These are phyloP conservation scores for Globisporangium nagaii DNA, from an alignment of 352 stramenopile genomes.

Conservation along the genomic window DNA sequence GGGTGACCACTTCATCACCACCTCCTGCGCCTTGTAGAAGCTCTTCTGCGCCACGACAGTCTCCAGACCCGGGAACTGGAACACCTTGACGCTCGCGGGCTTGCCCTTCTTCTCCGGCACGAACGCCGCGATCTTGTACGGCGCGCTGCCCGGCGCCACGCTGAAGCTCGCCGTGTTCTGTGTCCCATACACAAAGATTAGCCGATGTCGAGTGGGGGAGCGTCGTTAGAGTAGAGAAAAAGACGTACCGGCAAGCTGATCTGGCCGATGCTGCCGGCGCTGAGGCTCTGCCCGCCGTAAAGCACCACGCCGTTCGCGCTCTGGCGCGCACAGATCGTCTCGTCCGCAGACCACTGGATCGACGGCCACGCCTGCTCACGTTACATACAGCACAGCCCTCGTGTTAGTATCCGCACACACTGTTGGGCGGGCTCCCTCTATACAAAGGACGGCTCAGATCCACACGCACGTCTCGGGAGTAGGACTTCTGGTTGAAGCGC, in stretches of 20 bases:
- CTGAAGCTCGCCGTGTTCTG: constrained; percentile 82
- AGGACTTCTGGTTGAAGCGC: constrained; percentile 85
- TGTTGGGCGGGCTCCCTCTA: too few relatives aligned
- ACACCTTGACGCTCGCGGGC: constrained; percentile 81
- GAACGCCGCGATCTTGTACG: constrained; percentile 84
- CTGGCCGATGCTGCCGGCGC: constrained; percentile 50
- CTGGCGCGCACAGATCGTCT: constrained; percentile 78
- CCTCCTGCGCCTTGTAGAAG: constrained; percentile 90
- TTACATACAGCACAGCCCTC: background rate
- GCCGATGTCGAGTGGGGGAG: background rate
- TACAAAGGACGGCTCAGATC: too few relatives aligned
- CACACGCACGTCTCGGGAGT: constrained; percentile 70
- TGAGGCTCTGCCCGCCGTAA: constrained; percentile 68
- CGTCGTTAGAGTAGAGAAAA: background rate
- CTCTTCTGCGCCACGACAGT: constrained; percentile 73
- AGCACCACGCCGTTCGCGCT: constrained; percentile 73
- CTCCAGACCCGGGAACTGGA: constrained; percentile 69
- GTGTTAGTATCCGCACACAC: background rate
- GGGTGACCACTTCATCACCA: constrained; percentile 88
- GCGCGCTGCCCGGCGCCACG: constrained; percentile 64
- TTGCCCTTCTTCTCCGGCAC: constrained; percentile 89
- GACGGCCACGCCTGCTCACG: constrained; percentile 82
- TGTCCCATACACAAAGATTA: background rate
- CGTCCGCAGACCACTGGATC: constrained; percentile 88
- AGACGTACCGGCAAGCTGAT: constrained; percentile 63